Conservation (phyloP, 805 yeast species). For the Cyberlindnera maclurae region DNA sequence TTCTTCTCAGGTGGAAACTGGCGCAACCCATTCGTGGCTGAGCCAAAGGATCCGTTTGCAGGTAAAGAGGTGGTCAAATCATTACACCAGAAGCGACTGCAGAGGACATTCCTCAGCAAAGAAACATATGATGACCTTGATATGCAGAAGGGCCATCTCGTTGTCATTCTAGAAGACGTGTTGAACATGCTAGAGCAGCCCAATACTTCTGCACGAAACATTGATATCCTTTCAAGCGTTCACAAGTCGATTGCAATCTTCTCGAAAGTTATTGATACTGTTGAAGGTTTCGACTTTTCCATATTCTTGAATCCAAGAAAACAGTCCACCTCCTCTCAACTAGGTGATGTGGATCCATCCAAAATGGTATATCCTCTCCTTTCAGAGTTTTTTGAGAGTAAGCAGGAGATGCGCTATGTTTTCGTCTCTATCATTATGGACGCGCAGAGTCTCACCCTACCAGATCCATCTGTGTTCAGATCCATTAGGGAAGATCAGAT, state of each 20-base stretch:
- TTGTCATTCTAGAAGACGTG: conserved; percentile 34
- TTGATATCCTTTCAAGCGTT: conserved; percentile 43
- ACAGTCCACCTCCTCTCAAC: conserved; percentile 1
- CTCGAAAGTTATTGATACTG: conserved; percentile 40
- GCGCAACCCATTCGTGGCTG: conserved; percentile 59
- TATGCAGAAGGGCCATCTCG: conserved; percentile 31
- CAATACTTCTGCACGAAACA: conserved; percentile 36
- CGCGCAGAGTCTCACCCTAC: conserved; percentile 60
- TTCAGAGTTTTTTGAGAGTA: conserved; percentile 67
- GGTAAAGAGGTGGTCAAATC: conserved; percentile 21
- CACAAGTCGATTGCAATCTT: conserved; percentile 47
- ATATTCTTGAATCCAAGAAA: conserved; percentile 34
- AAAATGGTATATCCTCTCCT: conserved; percentile 30
- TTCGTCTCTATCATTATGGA: conserved; percentile 55
- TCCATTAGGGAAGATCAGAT: conserved; percentile 47
- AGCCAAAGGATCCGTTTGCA: conserved; percentile 23
- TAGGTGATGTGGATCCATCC: conserved; percentile 17
- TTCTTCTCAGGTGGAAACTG: conserved; percentile 76
- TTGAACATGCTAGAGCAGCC: conserved; percentile 34
- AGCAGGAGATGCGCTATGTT: conserved; percentile 63
- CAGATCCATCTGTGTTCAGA: conserved; percentile 69
- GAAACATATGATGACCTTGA: conserved; percentile 36
- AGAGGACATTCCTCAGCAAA: conserved; percentile 43
- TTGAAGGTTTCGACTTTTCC: conserved; percentile 56
- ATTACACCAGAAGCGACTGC: conserved; percentile 21